Conservation (phyloP, 495 filamentous ascomycete species). For the Neurospora sp. region DNA sequence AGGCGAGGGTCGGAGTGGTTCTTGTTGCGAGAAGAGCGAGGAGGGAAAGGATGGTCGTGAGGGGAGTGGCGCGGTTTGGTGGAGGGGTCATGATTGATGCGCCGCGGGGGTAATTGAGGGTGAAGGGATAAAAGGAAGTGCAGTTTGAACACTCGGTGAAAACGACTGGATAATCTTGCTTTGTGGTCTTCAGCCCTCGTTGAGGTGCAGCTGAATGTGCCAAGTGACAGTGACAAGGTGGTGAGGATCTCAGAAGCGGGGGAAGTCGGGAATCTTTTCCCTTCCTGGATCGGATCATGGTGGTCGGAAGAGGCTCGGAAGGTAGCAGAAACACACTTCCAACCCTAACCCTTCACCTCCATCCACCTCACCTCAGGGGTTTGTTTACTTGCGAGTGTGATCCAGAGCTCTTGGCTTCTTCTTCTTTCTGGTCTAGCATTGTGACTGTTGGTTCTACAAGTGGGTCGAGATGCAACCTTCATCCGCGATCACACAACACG, state of each 20-base stretch:
- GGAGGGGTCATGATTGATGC: background rate
- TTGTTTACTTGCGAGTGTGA: background rate
- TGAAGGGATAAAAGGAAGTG: background rate
- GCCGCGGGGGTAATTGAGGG: background rate
- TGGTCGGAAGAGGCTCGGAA: background rate
- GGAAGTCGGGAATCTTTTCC: background rate
- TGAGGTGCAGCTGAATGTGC: background rate
- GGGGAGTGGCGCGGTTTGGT: background rate
- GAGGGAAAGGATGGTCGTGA: background rate
- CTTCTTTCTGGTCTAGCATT: background rate
- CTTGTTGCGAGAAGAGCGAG: background rate
- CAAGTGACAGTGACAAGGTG: background rate
- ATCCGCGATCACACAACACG: background rate
- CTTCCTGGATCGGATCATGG: background rate
- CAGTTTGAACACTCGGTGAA: background rate
- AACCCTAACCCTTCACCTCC: background rate
- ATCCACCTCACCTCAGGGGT: background rate
- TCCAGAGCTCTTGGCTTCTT: background rate
- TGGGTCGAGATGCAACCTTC: background rate
- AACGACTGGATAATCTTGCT: background rate
- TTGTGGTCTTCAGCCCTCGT: background rate
- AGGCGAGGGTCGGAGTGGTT: background rate
- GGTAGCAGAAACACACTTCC: background rate
- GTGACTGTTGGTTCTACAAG: background rate
- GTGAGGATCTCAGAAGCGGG: background rate